phyloP scores from a whole-genome alignment of 2,329 filamentous ascomycete genomes.

The Penicillium digitatum region DNA sequence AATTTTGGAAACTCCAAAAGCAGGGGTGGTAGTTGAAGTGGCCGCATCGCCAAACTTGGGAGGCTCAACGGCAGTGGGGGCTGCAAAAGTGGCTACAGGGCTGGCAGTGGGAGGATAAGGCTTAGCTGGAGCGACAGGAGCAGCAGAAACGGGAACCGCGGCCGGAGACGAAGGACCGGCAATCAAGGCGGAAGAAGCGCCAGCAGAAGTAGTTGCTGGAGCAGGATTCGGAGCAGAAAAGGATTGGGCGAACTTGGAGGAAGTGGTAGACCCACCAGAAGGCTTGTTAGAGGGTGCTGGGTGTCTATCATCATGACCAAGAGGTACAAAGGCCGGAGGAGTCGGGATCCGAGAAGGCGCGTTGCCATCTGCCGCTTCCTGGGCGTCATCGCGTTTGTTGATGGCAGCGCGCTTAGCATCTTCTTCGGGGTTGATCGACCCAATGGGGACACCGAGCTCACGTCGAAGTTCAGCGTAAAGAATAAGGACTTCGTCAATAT shows the following conservation, averaged over 20 bases:
- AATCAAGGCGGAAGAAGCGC: not conserved
- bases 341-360: not conserved
- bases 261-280: conserved; percentile 10
- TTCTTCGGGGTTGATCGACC: conserved; percentile 5
- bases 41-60: not conserved
- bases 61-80: conserved; percentile 1
- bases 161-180: conserved; percentile 12
- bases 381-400: not conserved
- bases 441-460: conserved; percentile 36
- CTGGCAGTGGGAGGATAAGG: not conserved
- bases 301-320: not conserved
- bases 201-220: not conserved
- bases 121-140: not conserved
- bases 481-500: conserved; percentile 36
- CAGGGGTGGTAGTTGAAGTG: not conserved
- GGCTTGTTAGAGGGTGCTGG: conserved; percentile 6
- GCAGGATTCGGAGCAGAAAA: conserved; percentile 15
- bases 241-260: conserved; percentile 20
- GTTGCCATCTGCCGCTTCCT: not conserved
- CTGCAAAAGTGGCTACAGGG: not conserved
- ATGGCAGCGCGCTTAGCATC: not conserved
- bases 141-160: not conserved
- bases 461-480: conserved; percentile 40
- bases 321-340: not conserved
- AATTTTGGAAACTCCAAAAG: not conserved